Evolutionary conservation across 495 filamentous ascomycete species (phyloP).

Genomic region (Tetracladium setigerum): DNA sequence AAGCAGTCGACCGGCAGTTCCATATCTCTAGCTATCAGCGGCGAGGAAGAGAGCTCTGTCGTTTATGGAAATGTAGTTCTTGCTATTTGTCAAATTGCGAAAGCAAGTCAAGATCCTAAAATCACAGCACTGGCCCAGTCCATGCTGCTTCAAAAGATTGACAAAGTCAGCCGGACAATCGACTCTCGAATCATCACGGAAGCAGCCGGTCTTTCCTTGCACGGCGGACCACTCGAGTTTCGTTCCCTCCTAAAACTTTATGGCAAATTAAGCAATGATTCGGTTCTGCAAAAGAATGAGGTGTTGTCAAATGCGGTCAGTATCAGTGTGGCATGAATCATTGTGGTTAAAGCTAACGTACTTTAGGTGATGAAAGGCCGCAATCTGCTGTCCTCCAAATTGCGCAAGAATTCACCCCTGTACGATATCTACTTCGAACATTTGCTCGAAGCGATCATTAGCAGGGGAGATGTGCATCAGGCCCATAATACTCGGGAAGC

Average conservation of each 20-base stretch:
- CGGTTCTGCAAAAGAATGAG: slow-evolving; percentile 55
- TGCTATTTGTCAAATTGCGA: slow-evolving; percentile 82
- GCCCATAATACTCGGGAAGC: slow-evolving; percentile 54
- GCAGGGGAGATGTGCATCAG: slow-evolving; percentile 69
- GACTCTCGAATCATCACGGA: slow-evolving; percentile 81
- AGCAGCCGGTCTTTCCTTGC: slow-evolving; percentile 66
- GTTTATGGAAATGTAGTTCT: slow-evolving; percentile 78
- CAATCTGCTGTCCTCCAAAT: slow-evolving; percentile 59
- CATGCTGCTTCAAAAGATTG: slow-evolving; percentile 90
- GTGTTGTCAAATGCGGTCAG: slow-evolving; percentile 56
- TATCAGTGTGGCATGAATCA: not conserved
- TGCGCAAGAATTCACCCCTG: slow-evolving; percentile 59
- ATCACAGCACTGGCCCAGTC: slow-evolving; percentile 92
- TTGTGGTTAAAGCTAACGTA: not conserved
- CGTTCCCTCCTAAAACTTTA: slow-evolving; percentile 79
- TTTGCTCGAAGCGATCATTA: slow-evolving; percentile 80
- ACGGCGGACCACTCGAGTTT: slow-evolving; percentile 69
- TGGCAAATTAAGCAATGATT: slow-evolving; percentile 61
- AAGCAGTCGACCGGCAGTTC: slow-evolving; percentile 64
- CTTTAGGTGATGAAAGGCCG: slow-evolving; percentile 64
- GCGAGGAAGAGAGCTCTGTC: slow-evolving; percentile 64
- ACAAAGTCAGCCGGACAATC: slow-evolving; percentile 65
- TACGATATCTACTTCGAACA: slow-evolving; percentile 75
- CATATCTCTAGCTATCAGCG: slow-evolving; percentile 61
- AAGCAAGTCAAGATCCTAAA: slow-evolving; percentile 73